Base-by-base conservation (phyloP, 805 yeast species). In the Barnettozyma populi region DNA sequence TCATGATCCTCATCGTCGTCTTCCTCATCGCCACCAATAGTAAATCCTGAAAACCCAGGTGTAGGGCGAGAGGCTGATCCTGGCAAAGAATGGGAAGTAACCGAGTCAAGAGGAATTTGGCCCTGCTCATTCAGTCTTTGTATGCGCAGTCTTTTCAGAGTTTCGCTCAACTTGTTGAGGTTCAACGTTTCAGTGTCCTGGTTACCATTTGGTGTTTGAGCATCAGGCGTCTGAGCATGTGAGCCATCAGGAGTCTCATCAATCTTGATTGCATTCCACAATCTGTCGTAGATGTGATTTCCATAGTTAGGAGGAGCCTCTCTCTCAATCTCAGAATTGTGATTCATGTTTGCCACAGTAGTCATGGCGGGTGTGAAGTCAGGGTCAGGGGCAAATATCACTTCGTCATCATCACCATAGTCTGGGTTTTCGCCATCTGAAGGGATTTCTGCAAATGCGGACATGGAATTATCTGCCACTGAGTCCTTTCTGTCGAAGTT, bases 291-390 rank as follows among this genome's bases (percentile, higher is more conserved):
- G 34, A 88, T 78, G 63, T 87, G 95, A 46, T 76, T 79, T 50
- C 80, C 90, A 63, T 90, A 90, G 48, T 84, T 75, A 24, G 97
- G 96, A 2, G 97, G 97, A 1, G 96, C 94, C 69, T 79, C 73
- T 41, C 79, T 60, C 41, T 68, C 75, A 47, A 75, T 70, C 5
- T 73, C 71, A n/a, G 44, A 14, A 25, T 59, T 59, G 7, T 50
- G 50, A 4, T 56, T 46, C 13, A 55, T 50, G 16, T 43, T 49
- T 16, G 48, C 45, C 19, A 45, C 27, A 31, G 54, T 49, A 8
- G 53, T 47, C 16, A 56, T 55, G 8, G 62, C 45, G 9, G 62
- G 50, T 9, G 58, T 51, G 6, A 57, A 43, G 36, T 65, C 71
- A 2, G 72, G 65, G 31, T 65, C 67, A 5, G 69, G 54, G 1